Evolutionary conservation across 805 yeast genomes (phyloP).

Genomic region (Metschnikowia matae): DNA sequence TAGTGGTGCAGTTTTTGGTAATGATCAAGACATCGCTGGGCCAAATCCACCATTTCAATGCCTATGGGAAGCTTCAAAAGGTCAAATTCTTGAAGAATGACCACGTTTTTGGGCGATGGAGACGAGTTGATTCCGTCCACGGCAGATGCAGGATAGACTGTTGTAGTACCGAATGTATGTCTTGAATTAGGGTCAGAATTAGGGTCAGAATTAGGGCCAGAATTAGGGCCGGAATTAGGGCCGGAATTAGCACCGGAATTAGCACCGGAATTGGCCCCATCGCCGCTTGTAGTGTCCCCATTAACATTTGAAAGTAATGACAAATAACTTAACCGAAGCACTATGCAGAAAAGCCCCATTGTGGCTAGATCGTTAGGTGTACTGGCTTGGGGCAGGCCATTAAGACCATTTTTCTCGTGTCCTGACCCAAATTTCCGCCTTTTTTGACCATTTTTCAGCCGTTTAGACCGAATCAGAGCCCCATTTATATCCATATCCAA

Average conservation of each 20-base stretch:
- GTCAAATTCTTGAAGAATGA: neutral
- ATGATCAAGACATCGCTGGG: constrained; percentile 15
- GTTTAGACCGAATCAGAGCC: neutral
- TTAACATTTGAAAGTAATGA: constrained; percentile 13
- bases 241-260: no score
- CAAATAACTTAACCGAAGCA: constrained; percentile 17
- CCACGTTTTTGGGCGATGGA: neutral
- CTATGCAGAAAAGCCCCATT: constrained; percentile 13
- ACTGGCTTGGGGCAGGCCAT: neutral
- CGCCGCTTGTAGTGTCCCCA: neutral
- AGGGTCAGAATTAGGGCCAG: no score
- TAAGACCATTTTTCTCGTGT: no score
- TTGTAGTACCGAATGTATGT: neutral
- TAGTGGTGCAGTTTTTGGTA: constrained; percentile 11
- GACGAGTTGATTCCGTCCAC: neutral
- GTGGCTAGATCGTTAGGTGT: constrained; percentile 10
- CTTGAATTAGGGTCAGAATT: no score
- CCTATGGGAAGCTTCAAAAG: constrained; percentile 14
- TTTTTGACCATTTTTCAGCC: neutral
- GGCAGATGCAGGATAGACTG: neutral
- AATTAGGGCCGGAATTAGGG: no score
- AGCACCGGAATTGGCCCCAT: neutral
- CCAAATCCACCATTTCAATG: constrained; percentile 16
- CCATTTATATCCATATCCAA: neutral
- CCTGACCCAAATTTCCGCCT: no score